These are phyloP conservation scores for Pisolithus sp. DNA, from an alignment of 768 basidiomycete species.

Conservation along the genomic window DNA sequence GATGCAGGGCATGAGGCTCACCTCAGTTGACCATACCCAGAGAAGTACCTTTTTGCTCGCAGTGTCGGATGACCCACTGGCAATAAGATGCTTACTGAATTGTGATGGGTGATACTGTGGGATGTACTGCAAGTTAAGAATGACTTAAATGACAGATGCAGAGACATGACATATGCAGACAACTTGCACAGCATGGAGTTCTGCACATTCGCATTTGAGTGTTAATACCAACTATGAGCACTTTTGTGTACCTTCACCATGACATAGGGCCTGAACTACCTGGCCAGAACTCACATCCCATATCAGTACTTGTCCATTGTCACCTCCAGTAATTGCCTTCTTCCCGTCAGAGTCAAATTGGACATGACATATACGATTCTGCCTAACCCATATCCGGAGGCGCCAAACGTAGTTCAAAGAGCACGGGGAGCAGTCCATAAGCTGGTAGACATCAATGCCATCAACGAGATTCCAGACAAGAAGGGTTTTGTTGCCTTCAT, in stretches of 20 bases:
- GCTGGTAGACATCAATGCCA: neutral
- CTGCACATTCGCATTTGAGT: neutral
- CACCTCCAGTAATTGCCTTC: neutral
- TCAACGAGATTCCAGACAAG: conserved; percentile 2
- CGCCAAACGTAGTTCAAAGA: neutral
- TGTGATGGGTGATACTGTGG: neutral
- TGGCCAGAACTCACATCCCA: neutral
- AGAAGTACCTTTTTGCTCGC: neutral
- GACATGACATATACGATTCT: neutral
- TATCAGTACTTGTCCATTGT: neutral
- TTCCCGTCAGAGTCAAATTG: neutral
- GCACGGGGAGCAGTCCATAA: neutral
- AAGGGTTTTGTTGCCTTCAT: neutral
- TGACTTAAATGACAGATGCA: neutral
- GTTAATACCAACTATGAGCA: neutral
- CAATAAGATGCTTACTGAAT: neutral
- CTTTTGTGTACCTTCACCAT: neutral
- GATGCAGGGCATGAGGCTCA: neutral
- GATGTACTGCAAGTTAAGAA: neutral
- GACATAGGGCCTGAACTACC: neutral
- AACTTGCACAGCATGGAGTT: neutral
- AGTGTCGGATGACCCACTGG: neutral
- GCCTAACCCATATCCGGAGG: neutral
- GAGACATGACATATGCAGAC: neutral
- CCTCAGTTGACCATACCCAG: neutral